Base-by-base conservation (phyloP, 2,329 filamentous ascomycete genomes). In the Ophiosphaerella herpotricha region DNA sequence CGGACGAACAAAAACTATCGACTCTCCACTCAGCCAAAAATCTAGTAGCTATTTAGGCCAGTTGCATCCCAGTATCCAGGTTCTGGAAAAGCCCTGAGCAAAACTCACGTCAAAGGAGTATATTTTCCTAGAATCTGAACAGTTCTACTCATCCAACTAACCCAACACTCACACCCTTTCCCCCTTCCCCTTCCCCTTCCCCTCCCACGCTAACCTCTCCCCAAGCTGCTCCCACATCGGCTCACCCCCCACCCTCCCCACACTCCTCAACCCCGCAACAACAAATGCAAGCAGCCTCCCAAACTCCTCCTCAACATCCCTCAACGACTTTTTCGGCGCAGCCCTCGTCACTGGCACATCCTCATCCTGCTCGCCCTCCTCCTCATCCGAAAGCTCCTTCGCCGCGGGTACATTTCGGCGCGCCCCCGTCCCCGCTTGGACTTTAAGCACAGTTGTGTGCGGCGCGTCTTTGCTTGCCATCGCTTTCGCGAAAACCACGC, bases 151-250 rank as follows among this genome's bases (percentile, higher is more conserved):
- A 21, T 21, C 18, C 18, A 21, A 21, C 18, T 21, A 4, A 21
- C 4, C 18, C 18, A 21, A 21, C 18, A 21, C 18, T 36, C 13
- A 36, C 12, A 18, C 13, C 7, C n/a, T 12, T 1, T 57, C 52
- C 26, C 44, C 55, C 40, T 46, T 57, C 33, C 52, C 55, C 40
- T 46, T 57, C 33, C 52, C 57, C 43, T 66, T 57, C 33, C 52
- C 57, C 43, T 66, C 75, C 64, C 79, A 79, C 61, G 92, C 88
- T 38, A 96, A 72, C 77, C 88, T 89, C 71, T 96, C 90, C 0
- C 89, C 90, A 52, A 96, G 70, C 52, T 88, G 84, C 72, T 94
- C 90, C 88, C 91, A 93, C 67, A 86, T 82, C 66, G 64, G 80
- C 74, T 90, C 85, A 24, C 85, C 85, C 40, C 88, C 87, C 31